Percentiles rank a stretch among this genome's conserved stretches.
phyloP scores from a whole-genome alignment of 2,329 filamentous ascomycete species.

The Fusarium xyrophilum region DNA sequence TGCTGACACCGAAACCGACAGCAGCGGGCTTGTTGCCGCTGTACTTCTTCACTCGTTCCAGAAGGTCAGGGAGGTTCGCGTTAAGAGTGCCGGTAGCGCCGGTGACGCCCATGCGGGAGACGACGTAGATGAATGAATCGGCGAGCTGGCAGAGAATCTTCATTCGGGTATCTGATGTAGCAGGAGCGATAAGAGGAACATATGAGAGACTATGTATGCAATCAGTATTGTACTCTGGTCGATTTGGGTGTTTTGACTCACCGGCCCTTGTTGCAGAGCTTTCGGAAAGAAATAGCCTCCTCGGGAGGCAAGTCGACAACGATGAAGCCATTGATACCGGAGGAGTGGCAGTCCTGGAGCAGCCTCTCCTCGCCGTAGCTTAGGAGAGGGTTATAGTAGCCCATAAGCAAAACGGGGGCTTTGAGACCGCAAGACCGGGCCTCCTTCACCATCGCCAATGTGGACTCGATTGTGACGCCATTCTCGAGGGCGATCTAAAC shows the following conservation, averaged over 20 bases:
- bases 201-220: slow-evolving; percentile 75
- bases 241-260: slow-evolving; percentile 49
- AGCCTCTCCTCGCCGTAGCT: slow-evolving; percentile 93
- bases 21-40: slow-evolving; percentile 90
- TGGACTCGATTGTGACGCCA: slow-evolving; percentile 81
- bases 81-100: slow-evolving; percentile 86
- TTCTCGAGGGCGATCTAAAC: slow-evolving; percentile 76
- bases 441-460: slow-evolving; percentile 82
- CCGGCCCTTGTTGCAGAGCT: slow-evolving; percentile 79
- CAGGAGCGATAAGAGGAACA: slow-evolving; percentile 93
- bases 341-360: slow-evolving; percentile 80
- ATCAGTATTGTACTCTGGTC: neutral
- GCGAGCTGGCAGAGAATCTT: slow-evolving; percentile 94
- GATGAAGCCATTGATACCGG: slow-evolving; percentile 94
- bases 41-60: slow-evolving; percentile 88
- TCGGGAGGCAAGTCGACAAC: slow-evolving; percentile 95
- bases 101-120: slow-evolving; percentile 96
- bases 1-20: slow-evolving; percentile 96
- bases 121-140: slow-evolving; percentile 98
- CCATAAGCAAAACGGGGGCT: slow-evolving; percentile 91
- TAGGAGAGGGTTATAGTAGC: slow-evolving; percentile 96
- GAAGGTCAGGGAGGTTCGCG: slow-evolving; percentile 78
- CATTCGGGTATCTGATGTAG: slow-evolving; percentile 92
- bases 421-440: slow-evolving; percentile 79
- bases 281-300: slow-evolving; percentile 91